Evolutionary conservation across 148 eudicot species (phyloP).

Genomic region (Mesembryanthemum crystallinum): DNA sequence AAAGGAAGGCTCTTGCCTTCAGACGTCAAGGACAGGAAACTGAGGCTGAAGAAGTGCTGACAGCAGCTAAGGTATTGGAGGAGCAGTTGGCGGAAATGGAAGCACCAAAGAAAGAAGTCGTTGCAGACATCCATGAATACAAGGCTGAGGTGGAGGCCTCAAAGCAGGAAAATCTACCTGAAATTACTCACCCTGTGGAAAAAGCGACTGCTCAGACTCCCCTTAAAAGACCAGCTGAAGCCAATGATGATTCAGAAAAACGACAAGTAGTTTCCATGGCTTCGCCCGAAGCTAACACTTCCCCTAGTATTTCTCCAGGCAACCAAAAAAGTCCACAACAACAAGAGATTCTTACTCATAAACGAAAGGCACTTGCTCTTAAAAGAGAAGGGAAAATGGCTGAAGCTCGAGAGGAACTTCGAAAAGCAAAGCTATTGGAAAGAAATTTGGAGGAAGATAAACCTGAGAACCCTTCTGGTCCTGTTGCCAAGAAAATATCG

Average conservation of each 20-base stretch:
- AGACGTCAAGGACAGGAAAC: constrained; percentile 78
- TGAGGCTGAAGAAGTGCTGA: constrained; percentile 79
- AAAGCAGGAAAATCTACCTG: constrained; percentile 16
- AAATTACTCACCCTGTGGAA: constrained; percentile 16
- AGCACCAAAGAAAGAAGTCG: constrained; percentile 37
- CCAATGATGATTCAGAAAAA: constrained; percentile 33
- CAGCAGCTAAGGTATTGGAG: constrained; percentile 59
- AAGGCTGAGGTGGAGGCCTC: constrained; percentile 6
- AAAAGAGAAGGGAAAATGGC: constrained; percentile 82
- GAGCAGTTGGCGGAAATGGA: constrained; percentile 71
- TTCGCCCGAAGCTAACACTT: constrained; percentile 19
- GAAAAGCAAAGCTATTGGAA: constrained; percentile 76
- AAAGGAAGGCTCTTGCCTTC: constrained; percentile 77
- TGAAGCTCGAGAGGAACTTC: constrained; percentile 84
- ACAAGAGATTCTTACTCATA: constrained; percentile 64
- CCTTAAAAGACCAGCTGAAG: constrained; percentile 38
- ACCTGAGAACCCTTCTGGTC: constrained; percentile 27
- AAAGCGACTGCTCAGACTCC: constrained; percentile 25
- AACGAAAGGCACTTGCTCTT: constrained; percentile 65
- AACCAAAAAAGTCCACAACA: constrained; percentile 35
- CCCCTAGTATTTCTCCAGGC: constrained; percentile 32
- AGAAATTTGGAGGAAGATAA: constrained; percentile 46
- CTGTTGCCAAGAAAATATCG: constrained; percentile 32
- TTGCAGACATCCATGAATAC: constrained; percentile 24
- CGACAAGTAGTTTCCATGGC: constrained; percentile 24